Percentiles rank a stretch among this genome's conserved stretches.
These are phyloP conservation scores for Peniophora sp. DNA, from an alignment of 1,284 basidiomycete species.

Conservation along the genomic window DNA sequence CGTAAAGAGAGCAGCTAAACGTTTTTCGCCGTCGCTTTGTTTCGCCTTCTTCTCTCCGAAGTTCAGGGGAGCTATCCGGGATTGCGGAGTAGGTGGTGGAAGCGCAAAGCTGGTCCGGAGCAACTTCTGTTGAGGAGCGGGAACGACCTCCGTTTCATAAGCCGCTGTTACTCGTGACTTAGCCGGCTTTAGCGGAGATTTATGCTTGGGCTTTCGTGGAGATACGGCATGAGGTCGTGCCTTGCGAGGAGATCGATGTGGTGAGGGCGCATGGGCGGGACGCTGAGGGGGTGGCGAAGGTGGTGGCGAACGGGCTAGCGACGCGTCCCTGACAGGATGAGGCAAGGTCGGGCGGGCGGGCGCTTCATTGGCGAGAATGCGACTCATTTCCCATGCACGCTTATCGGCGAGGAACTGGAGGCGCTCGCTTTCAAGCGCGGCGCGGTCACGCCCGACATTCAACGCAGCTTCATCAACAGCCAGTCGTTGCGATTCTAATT, in stretches of 20 bases:
- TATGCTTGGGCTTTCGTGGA: constrained; percentile 22
- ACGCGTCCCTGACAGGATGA: constrained; percentile 3
- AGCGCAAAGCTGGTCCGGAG: constrained; percentile 61
- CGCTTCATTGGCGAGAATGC: constrained; percentile 37
- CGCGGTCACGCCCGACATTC: constrained; percentile 57
- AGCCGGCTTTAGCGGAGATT: constrained; percentile 28
- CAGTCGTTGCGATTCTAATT: constrained; percentile 61
- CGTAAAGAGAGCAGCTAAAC: too few species aligned
- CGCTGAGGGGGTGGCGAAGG: constrained; percentile 1
- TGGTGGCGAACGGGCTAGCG: constrained; percentile 5
- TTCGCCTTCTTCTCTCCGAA: too few species aligned
- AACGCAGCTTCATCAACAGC: constrained; percentile 60
- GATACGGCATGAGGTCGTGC: constrained; percentile 19
- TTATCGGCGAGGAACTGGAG: constrained; percentile 59
- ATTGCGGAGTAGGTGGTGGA: constrained; percentile 62
- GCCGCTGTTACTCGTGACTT: constrained; percentile 33
- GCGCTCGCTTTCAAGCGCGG: constrained; percentile 65
- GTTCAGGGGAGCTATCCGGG: constrained; percentile 28
- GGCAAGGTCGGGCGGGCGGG: constrained; percentile 38
- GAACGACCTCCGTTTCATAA: constrained; percentile 62
- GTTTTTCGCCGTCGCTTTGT: too few species aligned
- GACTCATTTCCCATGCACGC: constrained; percentile 53
- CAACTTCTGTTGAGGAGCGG: constrained; percentile 28
- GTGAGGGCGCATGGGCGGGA: background rate
- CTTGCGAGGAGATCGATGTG: constrained; percentile 13